Conservation (phyloP, 2,329 filamentous ascomycete species). For the Aspergillus sp. region DNA sequence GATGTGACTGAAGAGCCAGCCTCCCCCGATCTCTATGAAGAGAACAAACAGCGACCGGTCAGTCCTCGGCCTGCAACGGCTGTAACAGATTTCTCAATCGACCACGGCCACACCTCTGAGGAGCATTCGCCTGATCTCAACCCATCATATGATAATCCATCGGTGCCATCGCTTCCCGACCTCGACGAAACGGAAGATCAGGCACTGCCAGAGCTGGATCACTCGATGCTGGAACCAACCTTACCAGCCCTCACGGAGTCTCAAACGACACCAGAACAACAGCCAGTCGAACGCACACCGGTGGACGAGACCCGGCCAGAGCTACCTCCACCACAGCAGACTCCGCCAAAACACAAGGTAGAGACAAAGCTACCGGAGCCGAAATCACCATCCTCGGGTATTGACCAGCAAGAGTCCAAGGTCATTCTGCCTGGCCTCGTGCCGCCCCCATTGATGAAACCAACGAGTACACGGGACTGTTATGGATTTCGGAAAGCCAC, state of each 20-base stretch:
- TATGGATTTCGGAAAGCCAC: constrained; percentile 91
- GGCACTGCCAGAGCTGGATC: no score
- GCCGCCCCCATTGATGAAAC: constrained; percentile 30
- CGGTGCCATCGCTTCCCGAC: constrained; percentile 13
- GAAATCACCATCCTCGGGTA: not conserved
- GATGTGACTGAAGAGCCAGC: constrained; percentile 37
- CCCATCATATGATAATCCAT: constrained; percentile 15
- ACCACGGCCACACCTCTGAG: constrained; percentile 18
- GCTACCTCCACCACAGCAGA: constrained; percentile 6
- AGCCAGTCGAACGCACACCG: constrained; percentile 1
- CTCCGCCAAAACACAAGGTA: constrained; percentile 3
- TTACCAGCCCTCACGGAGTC: no score
- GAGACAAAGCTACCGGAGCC: constrained; percentile 1
- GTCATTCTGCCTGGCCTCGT: constrained; percentile 31
- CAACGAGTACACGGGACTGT: constrained; percentile 58
- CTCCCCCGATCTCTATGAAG: constrained; percentile 24
- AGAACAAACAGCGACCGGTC: constrained; percentile 27
- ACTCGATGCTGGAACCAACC: no score
- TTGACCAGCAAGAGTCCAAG: constrained; percentile 12
- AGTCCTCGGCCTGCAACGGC: constrained; percentile 24
- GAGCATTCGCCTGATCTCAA: constrained; percentile 15
- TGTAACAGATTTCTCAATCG: constrained; percentile 9
- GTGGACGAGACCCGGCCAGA: constrained; percentile 2
- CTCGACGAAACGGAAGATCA: constrained; percentile 1
- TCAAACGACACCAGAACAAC: no score